Base-by-base conservation (phyloP, 495 filamentous ascomycete genomes). In the Neurospora cerealis region DNA sequence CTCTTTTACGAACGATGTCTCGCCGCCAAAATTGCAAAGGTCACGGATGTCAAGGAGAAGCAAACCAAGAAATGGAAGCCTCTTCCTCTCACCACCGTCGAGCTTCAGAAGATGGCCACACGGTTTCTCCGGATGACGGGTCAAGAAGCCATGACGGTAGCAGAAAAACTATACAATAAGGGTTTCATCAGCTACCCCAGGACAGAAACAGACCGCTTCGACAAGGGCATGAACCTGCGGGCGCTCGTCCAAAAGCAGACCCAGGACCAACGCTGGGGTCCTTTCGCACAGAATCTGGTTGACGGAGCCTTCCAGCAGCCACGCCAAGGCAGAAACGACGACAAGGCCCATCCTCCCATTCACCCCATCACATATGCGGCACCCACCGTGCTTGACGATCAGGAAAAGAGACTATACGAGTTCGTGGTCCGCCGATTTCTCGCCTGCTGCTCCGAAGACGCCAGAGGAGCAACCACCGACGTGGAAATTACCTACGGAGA, bases 171-270 rank as follows among this genome's bases (percentile, higher is more conserved):
- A 4, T 99, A 99, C 83, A 93, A 91, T 32, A 94, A 93, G 78
- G 96, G 96, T 0, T 98, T 93, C 84, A 98, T 98, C 82, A 96
- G 93, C 82, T 99, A 99, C 80, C 96, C 96, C 7, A 89, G 96
- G 75, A 99, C 96, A 4, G 96, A 99, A 83, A 99, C 96, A 0
- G 96, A 99, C 80, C 92, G 96, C 37, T 99, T 99, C 80, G 94
- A 97, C 78, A 88, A 89, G 77, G 95, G 85, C 19, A 98, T 98
- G 81, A 91, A 98, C 81, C 86, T 99, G 9, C 89, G 87, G 69
- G 89, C 87, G 24, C 83, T 99, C 13, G 86, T 97, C 5, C 88
- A 93, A 74, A 98, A 96, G 79, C 96, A 99, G 79, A 89, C 88
- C 3, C 90, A 87, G 62, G 92, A 93, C 74, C 80, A 83, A 36